Base-by-base conservation (phyloP, 1,284 basidiomycete genomes). In the Ustilago loliicola region DNA sequence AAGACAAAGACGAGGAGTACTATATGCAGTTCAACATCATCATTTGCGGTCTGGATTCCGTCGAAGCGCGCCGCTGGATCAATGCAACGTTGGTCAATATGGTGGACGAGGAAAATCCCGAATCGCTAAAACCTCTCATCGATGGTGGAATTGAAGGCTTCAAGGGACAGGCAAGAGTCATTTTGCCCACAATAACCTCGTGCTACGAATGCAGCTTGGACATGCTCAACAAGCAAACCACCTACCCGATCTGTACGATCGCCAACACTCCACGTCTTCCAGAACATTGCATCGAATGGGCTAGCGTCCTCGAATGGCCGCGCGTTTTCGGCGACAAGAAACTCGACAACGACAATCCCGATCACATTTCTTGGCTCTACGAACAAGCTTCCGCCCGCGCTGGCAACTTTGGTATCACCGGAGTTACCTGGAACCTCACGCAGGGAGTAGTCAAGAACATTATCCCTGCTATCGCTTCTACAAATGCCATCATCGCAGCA, bases 71-170 rank as follows among this genome's bases (percentile, higher is more conserved):
- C 38, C 90, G 97, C 69, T 99, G 97, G 97, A 99, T 99, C 87
- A 99, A 98, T 84, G 95, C 96, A 1, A 99, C 95, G 15, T 91
- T 99, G 19, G 95, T 98, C 30, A 93, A 94, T 81, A 90, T 99
- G 86, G 95, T 98, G 8, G 89, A 92, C 27, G 75, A 79, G 8
- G 93, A 95, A 61, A 92, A 93, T 80, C 93, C 93, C 40, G 95
- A 98, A 80, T 95, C 93, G 79, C 85, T 98, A 83, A 99, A 98
- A 85, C 97, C 97, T n/a, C 90, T 99, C 47, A 98, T 99, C 81
- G 97, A 99, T 84, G 97, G 97, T 38, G 97, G 97, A 50, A 99
- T 97, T 1, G 97, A 99, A 90, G 97, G 96, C 92, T 99, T 99
- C 91, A 97, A 96, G 88, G 97, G 97, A 15, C 97, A 99, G 88